Base-by-base conservation (phyloP, 2,329 filamentous ascomycete genomes). In the Pseudogymnoascus sp. region DNA sequence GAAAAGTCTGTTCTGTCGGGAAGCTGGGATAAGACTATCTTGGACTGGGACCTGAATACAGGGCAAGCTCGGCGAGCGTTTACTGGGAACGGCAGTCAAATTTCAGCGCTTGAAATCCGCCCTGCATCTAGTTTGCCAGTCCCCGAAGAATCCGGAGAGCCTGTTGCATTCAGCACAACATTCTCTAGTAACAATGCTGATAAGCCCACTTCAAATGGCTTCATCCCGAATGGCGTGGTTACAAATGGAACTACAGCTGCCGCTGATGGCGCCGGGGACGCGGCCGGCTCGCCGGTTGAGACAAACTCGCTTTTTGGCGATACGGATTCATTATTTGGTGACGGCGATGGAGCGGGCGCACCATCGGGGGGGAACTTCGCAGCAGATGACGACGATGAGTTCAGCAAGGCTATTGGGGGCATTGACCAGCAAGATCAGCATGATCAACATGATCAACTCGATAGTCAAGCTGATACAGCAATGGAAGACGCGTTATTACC, bases 21-120 rank as follows among this genome's bases (percentile, higher is more conserved):
- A 3, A 93, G 92, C 72, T 99, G 94, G 94, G 94, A 99, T 74
- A 97, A 96, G 76, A 89, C 84, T 15, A 87, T 97, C 0, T 84
- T 92, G 61, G 92, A 97, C 72, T 99, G 94, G 94, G 94, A 97
- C 73, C 75, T 99, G 27, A 91, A 97, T 70, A 94, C 85, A 1
- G 94, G 94, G 0, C 81, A 89, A 68, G 81, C 89, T 5, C 87
- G 86, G 66, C 84, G 92, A 9, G 82, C 83, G 4, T 97, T 92
- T 71, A 86, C 88, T 55, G 88, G 89, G 1, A 90, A 82, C 61
- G 90, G 87, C 12, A 81, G 89, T 5, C 94, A 99, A 72, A 92
- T 97, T 63, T 94, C 91, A 2, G 86, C 91, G 1, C 86, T 99
- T 41, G 92, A 97, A 74, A 83, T 91, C 63, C 84, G 94, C 2